Conservation (phyloP, 2,329 filamentous ascomycete genomes). For the Ceratocystis lukuohia region DNA sequence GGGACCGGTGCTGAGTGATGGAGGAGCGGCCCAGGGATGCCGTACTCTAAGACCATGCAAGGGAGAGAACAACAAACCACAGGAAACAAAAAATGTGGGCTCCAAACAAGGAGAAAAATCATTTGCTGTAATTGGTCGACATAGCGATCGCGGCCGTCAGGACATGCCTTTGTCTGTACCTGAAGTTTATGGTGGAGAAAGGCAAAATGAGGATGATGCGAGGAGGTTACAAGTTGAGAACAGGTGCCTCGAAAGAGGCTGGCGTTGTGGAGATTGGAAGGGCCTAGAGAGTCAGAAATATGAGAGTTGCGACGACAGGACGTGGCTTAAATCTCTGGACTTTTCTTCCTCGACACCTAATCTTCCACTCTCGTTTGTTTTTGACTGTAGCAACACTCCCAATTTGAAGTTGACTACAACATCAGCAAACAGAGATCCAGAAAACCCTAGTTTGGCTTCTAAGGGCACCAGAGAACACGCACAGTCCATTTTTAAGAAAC, state of each 20-base stretch:
- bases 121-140: background rate
- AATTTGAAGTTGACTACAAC: background rate
- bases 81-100: conserved; percentile 1
- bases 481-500: background rate
- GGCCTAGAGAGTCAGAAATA: background rate
- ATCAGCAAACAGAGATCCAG: background rate
- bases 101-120: background rate
- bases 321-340: background rate
- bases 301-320: background rate
- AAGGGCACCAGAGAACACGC: background rate
- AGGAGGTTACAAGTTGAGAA: background rate
- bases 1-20: conserved; percentile 9
- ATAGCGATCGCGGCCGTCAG: background rate
- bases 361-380: background rate
- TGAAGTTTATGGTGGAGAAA: background rate
- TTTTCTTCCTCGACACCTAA: background rate
- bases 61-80: background rate
- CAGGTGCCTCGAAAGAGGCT: background rate
- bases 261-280: background rate
- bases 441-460: background rate
- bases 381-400: background rate
- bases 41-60: background rate
- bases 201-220: conserved; percentile 4
- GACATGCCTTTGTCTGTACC: conserved; percentile 6
- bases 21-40: conserved; percentile 10